phyloP scores from a whole-genome alignment of 495 filamentous ascomycete genomes.

The Penicillium nucicola region DNA sequence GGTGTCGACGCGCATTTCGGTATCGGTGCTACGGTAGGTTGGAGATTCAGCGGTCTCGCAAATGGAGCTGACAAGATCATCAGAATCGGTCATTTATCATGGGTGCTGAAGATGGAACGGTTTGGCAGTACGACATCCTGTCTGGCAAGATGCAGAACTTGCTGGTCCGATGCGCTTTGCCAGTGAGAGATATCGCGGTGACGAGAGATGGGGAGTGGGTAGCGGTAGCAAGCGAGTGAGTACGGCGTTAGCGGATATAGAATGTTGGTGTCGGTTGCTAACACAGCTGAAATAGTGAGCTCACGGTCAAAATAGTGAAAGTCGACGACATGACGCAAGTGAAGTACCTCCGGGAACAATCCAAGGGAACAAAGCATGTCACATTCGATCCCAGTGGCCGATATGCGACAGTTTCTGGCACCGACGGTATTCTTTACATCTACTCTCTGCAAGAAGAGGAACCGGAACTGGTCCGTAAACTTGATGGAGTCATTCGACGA shows the following conservation, averaged over 20 bases:
- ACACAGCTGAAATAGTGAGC: constrained; percentile 52
- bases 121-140: constrained; percentile 78
- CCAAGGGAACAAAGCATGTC: constrained; percentile 82
- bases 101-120: constrained; percentile 89
- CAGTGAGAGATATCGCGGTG: constrained; percentile 80
- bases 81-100: constrained; percentile 80
- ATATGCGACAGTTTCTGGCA: constrained; percentile 76
- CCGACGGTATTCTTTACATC: constrained; percentile 82
- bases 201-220: constrained; percentile 83
- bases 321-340: constrained; percentile 71
- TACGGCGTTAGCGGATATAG: background rate
- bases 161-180: constrained; percentile 75
- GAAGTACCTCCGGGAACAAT: constrained; percentile 74
- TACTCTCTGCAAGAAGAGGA: constrained; percentile 81
- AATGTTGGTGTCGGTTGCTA: constrained; percentile 1
- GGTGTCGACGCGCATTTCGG: constrained; percentile 76
- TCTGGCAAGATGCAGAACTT: constrained; percentile 75
- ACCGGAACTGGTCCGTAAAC: constrained; percentile 72
- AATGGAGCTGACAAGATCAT: background rate
- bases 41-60: background rate
- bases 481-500: constrained; percentile 80
- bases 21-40: constrained; percentile 66
- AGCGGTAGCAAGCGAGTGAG: constrained; percentile 90
- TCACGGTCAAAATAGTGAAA: constrained; percentile 83
- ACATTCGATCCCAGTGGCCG: constrained; percentile 81